Evolutionary conservation across 495 filamentous ascomycete genomes (phyloP).

Genomic region (Penicillium desertorum): DNA sequence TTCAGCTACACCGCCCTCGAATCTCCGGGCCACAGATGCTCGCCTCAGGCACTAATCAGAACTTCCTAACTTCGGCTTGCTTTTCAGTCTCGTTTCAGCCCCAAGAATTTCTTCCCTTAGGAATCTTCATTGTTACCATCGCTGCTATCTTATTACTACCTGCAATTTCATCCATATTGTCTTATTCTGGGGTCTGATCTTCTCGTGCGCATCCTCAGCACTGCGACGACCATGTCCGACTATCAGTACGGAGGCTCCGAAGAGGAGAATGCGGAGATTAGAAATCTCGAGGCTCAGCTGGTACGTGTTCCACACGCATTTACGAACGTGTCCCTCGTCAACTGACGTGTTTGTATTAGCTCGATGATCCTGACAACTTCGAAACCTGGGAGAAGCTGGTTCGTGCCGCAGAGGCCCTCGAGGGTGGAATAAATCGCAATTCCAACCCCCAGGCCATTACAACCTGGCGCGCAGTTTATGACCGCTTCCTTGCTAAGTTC

Average conservation of each 20-base stretch:
- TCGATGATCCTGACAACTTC: constrained; percentile 85
- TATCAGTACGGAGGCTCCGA: constrained; percentile 73
- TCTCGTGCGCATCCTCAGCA: constrained; percentile 8
- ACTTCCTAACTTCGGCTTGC: constrained; percentile 21
- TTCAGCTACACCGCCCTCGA: neutral
- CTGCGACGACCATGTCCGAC: constrained; percentile 50
- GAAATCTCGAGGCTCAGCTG: constrained; percentile 72
- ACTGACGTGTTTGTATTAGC: constrained; percentile 23
- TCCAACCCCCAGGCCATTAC: constrained; percentile 92
- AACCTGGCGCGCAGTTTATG: constrained; percentile 78
- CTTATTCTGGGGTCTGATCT: neutral
- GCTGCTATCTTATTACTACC: constrained; percentile 9
- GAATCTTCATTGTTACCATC: constrained; percentile 21
- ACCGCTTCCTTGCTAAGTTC: constrained; percentile 92
- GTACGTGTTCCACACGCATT: constrained; percentile 45
- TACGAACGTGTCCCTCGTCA: constrained; percentile 1
- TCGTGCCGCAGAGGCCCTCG: constrained; percentile 74
- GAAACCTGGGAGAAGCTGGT: constrained; percentile 95
- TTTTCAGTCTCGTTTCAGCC: constrained; percentile 19
- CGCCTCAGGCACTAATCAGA: constrained; percentile 3
- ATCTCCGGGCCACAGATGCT: neutral
- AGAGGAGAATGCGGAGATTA: constrained; percentile 82
- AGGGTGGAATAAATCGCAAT: constrained; percentile 93
- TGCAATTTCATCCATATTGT: neutral
- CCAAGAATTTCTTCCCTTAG: constrained; percentile 8